phyloP scores from a whole-genome alignment of 2,329 filamentous ascomycete species.

The Graphilbum fragrans region DNA sequence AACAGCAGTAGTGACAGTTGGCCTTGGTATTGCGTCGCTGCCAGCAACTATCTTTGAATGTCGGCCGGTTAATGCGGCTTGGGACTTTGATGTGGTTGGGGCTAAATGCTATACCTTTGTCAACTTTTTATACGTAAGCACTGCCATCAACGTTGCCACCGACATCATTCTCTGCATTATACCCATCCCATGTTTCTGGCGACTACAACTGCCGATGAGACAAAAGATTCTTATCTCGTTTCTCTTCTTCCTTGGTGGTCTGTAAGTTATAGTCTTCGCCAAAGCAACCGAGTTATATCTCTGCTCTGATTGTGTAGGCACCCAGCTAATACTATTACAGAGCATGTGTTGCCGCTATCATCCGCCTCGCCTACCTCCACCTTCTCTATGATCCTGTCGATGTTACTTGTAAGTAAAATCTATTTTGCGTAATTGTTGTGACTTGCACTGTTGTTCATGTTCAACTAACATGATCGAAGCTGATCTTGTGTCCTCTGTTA shows the following conservation, averaged over 20 bases:
- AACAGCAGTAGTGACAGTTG: conserved; percentile 17
- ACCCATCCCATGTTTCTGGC: conserved; percentile 18
- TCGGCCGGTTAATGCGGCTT: conserved; percentile 14
- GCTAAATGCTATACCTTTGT: conserved; percentile 15
- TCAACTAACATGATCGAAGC: conserved; percentile 9
- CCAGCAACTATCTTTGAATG: conserved; percentile 17
- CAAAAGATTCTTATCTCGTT: conserved; percentile 16
- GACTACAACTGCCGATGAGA: conserved; percentile 13
- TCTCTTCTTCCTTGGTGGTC: conserved; percentile 17
- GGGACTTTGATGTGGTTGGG: conserved; percentile 12
- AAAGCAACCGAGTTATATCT: too few species aligned
- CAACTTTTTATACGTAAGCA: conserved; percentile 16
- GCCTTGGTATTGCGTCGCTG: conserved; percentile 13
- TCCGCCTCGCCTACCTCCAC: conserved; percentile 15
- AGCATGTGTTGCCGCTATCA: conserved; percentile 13
- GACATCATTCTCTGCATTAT: conserved; percentile 17
- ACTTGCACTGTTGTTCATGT: background rate
- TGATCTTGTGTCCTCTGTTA: conserved; percentile 15
- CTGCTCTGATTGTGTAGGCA: background rate
- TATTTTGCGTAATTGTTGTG: background rate
- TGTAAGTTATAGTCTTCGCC: conserved; percentile 17
- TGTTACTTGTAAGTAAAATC: conserved; percentile 15
- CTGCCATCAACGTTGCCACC: conserved; percentile 16
- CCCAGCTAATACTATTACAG: conserved; percentile 4
- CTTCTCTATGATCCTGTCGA: conserved; percentile 13